Percentiles rank a stretch among this genome's conserved stretches.
These are phyloP conservation scores for Babesia caballi DNA, from an alignment of 169 alveolate species.

Conservation along the genomic window DNA sequence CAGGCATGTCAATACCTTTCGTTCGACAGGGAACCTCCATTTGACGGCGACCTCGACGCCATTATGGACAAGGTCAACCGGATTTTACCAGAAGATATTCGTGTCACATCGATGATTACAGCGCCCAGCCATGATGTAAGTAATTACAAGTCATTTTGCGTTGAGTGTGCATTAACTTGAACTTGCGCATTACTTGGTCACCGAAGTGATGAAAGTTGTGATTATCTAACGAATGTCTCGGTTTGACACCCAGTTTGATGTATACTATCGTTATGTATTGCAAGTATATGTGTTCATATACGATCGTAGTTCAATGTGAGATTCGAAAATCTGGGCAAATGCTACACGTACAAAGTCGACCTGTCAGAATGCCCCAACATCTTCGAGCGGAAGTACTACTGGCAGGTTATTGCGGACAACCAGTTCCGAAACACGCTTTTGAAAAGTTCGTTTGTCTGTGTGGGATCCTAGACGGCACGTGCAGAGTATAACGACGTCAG, in stretches of 20 bases:
- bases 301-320: slow-evolving; percentile 60
- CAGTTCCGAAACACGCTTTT: slow-evolving; percentile 53
- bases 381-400: slow-evolving; percentile 69
- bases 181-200: too few species aligned
- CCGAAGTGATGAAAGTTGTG: too few species aligned
- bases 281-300: too few species aligned
- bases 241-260: too few species aligned
- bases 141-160: neutral
- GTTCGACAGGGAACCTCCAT: slow-evolving; percentile 67
- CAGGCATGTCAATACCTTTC: slow-evolving; percentile 74
- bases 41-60: slow-evolving; percentile 55
- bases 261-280: too few species aligned
- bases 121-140: slow-evolving; percentile 63
- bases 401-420: slow-evolving; percentile 70
- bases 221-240: too few species aligned
- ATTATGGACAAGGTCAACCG: slow-evolving; percentile 64
- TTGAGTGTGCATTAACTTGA: neutral
- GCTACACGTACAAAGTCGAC: slow-evolving; percentile 68
- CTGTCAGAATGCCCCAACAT: slow-evolving; percentile 58
- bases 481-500: slow-evolving; percentile 34
- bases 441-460: slow-evolving; percentile 9
- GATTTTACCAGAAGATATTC: slow-evolving; percentile 66
- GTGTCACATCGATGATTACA: slow-evolving; percentile 50
- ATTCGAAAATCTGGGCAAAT: slow-evolving; percentile 71
- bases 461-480: neutral